phyloP scores from a whole-genome alignment of 2,329 filamentous ascomycete genomes.

The Claviceps arundinis region DNA sequence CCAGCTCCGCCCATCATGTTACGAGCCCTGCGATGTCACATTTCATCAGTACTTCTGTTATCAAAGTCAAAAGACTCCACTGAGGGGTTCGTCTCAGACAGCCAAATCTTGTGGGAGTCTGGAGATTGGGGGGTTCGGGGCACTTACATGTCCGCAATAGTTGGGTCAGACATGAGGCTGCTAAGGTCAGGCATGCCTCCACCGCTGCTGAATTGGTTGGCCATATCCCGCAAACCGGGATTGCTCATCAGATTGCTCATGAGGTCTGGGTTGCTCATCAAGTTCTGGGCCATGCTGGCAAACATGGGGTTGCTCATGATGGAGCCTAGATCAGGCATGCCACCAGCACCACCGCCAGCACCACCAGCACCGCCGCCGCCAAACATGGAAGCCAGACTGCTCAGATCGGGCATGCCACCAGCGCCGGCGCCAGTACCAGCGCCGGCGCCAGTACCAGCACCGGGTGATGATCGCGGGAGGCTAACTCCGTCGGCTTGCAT shows the following conservation, averaged over 20 bases:
- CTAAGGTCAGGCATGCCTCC: constrained; percentile 84
- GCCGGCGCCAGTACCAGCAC: constrained; percentile 40
- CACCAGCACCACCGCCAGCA: constrained; percentile 48
- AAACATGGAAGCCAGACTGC: constrained; percentile 58
- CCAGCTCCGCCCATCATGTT: constrained; percentile 33
- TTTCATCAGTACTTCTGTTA: not conserved
- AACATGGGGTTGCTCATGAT: constrained; percentile 99
- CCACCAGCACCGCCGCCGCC: constrained; percentile 43
- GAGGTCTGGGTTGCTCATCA: constrained; percentile 94
- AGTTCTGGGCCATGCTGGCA: constrained; percentile 85
- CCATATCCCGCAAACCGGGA: constrained; percentile 78
- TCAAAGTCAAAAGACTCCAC: not conserved
- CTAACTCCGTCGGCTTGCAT: constrained; percentile 39
- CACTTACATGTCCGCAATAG: constrained; percentile 86
- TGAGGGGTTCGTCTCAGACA: too few relatives aligned
- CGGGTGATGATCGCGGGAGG: constrained; percentile 33
- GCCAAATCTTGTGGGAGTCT: too few relatives aligned
- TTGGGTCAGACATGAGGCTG: constrained; percentile 81
- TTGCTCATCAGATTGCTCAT: constrained; percentile 92
- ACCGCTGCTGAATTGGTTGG: constrained; percentile 59
- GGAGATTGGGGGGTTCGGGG: not conserved
- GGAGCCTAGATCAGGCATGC: constrained; percentile 75
- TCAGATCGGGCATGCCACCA: constrained; percentile 59
- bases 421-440: constrained; percentile 40
- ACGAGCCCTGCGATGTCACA: constrained; percentile 23